Evolutionary conservation across 306 rosid species (phyloP).

Genomic region (Vicia sativa): DNA sequence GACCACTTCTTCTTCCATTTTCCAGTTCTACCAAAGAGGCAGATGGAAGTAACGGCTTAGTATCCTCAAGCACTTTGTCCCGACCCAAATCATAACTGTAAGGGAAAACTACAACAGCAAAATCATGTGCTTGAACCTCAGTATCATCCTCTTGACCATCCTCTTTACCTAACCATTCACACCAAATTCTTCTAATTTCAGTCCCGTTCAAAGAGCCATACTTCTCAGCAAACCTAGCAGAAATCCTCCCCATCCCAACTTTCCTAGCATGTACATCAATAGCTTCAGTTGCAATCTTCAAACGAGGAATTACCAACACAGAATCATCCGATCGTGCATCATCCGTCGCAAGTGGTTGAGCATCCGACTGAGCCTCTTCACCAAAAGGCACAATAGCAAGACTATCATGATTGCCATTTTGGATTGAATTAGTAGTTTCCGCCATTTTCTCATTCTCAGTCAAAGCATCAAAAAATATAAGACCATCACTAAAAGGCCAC

Average conservation of each 20-base stretch:
- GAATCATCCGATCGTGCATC: conserved; percentile 31
- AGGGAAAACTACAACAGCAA: conserved; percentile 64
- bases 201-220: conserved; percentile 43
- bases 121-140: conserved; percentile 60
- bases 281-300: conserved; percentile 62
- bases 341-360: conserved; percentile 41
- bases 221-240: conserved; percentile 71
- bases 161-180: conserved; percentile 84
- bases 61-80: conserved; percentile 58
- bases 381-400: conserved; percentile 71
- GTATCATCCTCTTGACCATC: conserved; percentile 33
- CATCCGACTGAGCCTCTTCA: conserved; percentile 44
- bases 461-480: conserved; percentile 70
- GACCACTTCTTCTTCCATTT: conserved; percentile 38
- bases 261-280: conserved; percentile 55
- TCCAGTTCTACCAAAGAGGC: conserved; percentile 47
- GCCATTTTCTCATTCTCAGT: conserved; percentile 43
- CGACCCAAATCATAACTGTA: conserved; percentile 73
- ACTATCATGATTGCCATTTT: conserved; percentile 38
- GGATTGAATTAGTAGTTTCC: conserved; percentile 39
- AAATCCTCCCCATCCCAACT: conserved; percentile 69
- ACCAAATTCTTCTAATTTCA: conserved; percentile 79
- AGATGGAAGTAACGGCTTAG: conserved; percentile 53
- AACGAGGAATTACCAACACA: conserved; percentile 56
- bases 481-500: conserved; percentile 90